Conservation (phyloP, 1,284 basidiomycete species). For the Wolfiporia cocos region DNA sequence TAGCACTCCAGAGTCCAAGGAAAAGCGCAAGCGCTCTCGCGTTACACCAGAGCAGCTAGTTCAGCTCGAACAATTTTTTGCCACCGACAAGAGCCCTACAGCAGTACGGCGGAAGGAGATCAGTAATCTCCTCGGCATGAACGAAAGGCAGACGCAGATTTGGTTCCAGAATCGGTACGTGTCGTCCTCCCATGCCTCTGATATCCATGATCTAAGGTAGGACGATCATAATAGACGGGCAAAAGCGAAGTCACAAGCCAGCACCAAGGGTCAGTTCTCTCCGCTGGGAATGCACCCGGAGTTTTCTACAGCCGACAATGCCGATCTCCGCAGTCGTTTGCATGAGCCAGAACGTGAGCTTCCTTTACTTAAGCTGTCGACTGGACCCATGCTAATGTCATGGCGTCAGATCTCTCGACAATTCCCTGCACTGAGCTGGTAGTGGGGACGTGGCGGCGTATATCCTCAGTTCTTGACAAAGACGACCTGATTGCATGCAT, state of each 20-base stretch:
- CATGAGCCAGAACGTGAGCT: conserved; percentile 66
- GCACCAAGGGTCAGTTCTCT: conserved; percentile 28
- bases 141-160: conserved; percentile 80
- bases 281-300: background rate
- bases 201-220: no score
- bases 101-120: conserved; percentile 67
- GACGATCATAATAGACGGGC: conserved; percentile 59
- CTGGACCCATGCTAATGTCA: no score
- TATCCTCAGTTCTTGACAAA: conserved; percentile 45
- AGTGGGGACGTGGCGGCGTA: conserved; percentile 72
- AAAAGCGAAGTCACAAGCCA: conserved; percentile 68
- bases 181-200: background rate
- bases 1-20: no score
- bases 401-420: conserved; percentile 62
- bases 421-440: conserved; percentile 70
- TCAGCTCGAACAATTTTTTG: conserved; percentile 66
- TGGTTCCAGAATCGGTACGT: conserved; percentile 82
- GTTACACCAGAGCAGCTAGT: conserved; percentile 72
- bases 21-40: conserved; percentile 71
- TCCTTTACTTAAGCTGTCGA: no score
- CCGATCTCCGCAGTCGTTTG: conserved; percentile 56
- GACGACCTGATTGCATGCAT: conserved; percentile 72
- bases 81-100: conserved; percentile 62
- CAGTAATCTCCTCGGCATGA: conserved; percentile 70
- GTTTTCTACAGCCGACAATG: conserved; percentile 36